Evolutionary conservation across 2,329 filamentous ascomycete genomes (phyloP).

Genomic region (Talaromyces pinophilus): DNA sequence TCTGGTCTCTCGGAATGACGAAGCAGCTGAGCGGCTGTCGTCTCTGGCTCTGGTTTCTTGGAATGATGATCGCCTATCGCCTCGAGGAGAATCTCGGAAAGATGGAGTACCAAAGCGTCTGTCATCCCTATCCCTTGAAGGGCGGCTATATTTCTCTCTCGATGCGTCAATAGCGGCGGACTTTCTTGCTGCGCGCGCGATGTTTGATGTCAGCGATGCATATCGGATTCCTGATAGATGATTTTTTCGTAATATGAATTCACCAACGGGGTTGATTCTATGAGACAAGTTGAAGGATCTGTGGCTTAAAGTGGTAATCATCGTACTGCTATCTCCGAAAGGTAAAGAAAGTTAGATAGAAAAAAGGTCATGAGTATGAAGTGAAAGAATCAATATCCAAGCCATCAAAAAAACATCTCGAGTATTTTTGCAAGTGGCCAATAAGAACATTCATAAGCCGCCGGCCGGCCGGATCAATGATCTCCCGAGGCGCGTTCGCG

Average conservation of each 20-base stretch:
- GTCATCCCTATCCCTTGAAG: neutral
- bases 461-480: constrained; percentile 7
- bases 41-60: neutral
- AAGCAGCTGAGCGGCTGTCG: neutral
- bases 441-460: neutral
- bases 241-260: constrained; percentile 10
- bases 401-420: neutral
- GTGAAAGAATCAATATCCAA: neutral
- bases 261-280: constrained; percentile 9
- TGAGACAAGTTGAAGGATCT: constrained; percentile 11
- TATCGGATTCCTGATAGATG: constrained; percentile 37
- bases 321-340: neutral
- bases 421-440: neutral
- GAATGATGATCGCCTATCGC: neutral
- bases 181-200: constrained; percentile 65
- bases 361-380: neutral
- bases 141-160: neutral
- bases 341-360: neutral
- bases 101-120: neutral
- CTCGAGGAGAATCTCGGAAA: neutral
- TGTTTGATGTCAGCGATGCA: constrained; percentile 67
- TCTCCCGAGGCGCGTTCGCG: constrained; percentile 11
- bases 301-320: constrained; percentile 4
- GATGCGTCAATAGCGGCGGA: constrained; percentile 30
- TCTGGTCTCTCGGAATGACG: neutral